Conservation (phyloP, 805 yeast genomes). For the Candida cerambycidarum region DNA sequence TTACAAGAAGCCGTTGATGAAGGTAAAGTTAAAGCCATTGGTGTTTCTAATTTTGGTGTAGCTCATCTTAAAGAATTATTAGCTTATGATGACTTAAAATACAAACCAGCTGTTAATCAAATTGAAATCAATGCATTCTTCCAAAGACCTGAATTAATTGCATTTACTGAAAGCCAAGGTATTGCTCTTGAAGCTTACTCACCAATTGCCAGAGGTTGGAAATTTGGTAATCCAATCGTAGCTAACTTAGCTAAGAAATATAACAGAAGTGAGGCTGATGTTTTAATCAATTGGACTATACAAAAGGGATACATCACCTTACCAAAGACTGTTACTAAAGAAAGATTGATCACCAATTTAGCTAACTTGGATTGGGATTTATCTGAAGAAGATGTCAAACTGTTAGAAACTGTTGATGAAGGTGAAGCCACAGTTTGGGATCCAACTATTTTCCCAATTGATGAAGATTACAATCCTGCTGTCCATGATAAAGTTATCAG, state of each 20-base stretch:
- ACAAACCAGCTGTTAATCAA: conserved; percentile 36
- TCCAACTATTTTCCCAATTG: conserved; percentile 2
- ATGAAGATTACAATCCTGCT: not conserved
- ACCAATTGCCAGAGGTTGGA: conserved; percentile 56
- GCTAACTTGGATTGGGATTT: conserved; percentile 26
- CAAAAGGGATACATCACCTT: conserved; percentile 71
- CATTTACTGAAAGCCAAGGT: conserved; percentile 52
- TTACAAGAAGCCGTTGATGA: conserved; percentile 69
- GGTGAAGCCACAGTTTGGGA: conserved; percentile 1
- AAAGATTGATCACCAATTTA: conserved; percentile 56
- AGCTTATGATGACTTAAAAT: conserved; percentile 15
- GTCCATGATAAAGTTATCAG: not conserved
- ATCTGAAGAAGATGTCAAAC: conserved; percentile 24
- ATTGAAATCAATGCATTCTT: conserved; percentile 42
- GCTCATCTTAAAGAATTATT: conserved; percentile 27
- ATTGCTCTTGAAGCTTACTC: conserved; percentile 74
- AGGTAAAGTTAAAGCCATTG: conserved; percentile 49
- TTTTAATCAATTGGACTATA: conserved; percentile 53
- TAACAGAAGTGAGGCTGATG: conserved; percentile 46
- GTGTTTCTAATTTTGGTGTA: conserved; percentile 35
- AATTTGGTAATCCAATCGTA: conserved; percentile 52
- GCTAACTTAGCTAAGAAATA: conserved; percentile 48
- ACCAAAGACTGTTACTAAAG: conserved; percentile 59
- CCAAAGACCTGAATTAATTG: conserved; percentile 62
- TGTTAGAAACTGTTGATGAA: conserved; percentile 29